These are phyloP conservation scores for Wickerhamiella brachini DNA, from an alignment of 805 yeast genomes.

Conservation along the genomic window DNA sequence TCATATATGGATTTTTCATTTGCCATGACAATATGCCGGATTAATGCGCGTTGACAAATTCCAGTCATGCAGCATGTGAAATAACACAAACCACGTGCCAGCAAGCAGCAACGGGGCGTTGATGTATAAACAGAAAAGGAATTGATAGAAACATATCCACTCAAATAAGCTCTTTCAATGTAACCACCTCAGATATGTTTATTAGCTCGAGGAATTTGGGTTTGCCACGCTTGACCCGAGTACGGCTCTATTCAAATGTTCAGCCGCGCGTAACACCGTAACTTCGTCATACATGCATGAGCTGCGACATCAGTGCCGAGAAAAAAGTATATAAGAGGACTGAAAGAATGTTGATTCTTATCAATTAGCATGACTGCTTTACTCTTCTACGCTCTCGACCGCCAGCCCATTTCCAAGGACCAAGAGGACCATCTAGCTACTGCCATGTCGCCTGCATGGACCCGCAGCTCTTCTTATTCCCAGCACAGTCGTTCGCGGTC, in stretches of 20 bases:
- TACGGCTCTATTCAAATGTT: not conserved
- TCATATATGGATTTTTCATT: not conserved
- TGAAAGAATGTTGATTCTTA: not conserved
- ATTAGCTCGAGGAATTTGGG: too few species aligned
- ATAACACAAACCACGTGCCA: not conserved
- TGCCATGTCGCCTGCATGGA: not conserved
- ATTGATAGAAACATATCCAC: too few species aligned
- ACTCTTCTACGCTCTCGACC: not conserved
- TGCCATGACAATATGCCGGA: not conserved
- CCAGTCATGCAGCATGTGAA: not conserved
- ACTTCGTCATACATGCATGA: not conserved
- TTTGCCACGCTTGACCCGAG: too few species aligned
- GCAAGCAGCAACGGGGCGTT: not conserved
- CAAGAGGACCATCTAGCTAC: not conserved
- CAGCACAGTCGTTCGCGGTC: not conserved
- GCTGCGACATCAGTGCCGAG: not conserved
- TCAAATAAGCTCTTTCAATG: too few species aligned
- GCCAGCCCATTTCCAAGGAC: not conserved
- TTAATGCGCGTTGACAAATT: not conserved
- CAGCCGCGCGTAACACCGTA: not conserved
- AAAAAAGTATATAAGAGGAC: not conserved
- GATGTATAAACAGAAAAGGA: not conserved
- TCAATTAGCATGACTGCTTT: not conserved
- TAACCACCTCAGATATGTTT: too few species aligned
- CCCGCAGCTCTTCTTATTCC: not conserved